phyloP scores from a whole-genome alignment of 371 early-diverging fungal species.

The Blakeslea trispora region DNA sequence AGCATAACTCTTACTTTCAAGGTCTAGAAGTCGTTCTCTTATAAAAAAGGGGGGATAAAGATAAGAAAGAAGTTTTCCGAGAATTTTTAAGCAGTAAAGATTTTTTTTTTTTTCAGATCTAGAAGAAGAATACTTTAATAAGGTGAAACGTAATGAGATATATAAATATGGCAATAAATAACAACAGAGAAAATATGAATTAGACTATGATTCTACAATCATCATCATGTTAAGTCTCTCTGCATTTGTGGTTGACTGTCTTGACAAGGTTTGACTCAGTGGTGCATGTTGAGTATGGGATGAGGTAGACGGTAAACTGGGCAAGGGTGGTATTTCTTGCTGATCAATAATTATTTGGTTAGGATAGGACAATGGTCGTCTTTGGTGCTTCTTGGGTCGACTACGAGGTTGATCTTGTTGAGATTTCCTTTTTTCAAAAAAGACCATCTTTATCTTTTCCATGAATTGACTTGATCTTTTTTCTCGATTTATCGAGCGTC shows the following conservation, averaged over 20 bases:
- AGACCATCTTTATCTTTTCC: constrained; percentile 43
- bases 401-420: constrained; percentile 3
- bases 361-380: constrained; percentile 44
- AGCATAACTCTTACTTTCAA: no score
- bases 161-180: no score
- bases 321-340: not conserved
- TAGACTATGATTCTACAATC: not conserved
- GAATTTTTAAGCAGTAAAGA: no score
- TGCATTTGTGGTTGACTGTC: constrained; percentile 15
- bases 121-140: not conserved
- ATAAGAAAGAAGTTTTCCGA: no score
- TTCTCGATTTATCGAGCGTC: constrained; percentile 1
- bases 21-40: no score
- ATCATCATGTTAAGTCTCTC: constrained; percentile 1
- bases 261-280: constrained; percentile 15
- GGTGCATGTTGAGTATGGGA: not conserved
- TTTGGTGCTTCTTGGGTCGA: constrained; percentile 12
- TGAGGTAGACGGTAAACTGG: not conserved
- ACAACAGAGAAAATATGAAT: no score
- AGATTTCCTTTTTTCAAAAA: constrained; percentile 47
- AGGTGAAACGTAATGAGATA: no score
- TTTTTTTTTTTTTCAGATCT: no score
- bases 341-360: constrained; percentile 8
- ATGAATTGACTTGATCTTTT: constrained; percentile 26
- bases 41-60: no score